A percentile compares a stretch with the other conserved stretches of the same genome.
These are phyloP conservation scores for Fusarium setosum DNA, from an alignment of 2,329 filamentous ascomycete species.

Conservation along the genomic window DNA sequence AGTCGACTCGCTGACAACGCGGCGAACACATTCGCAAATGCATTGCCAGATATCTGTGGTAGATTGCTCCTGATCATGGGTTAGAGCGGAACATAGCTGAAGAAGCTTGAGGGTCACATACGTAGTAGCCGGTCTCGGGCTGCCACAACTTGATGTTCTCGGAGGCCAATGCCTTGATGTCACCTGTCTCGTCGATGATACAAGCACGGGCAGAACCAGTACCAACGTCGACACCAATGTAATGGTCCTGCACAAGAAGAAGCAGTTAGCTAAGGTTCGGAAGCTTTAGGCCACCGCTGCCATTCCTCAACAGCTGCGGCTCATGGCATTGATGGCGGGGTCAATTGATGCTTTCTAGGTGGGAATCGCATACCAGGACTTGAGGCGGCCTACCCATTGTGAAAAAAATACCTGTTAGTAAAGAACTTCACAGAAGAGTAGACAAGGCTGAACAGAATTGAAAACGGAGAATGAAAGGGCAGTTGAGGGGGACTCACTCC, in stretches of 20 bases:
- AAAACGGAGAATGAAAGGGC: slow-evolving; percentile 13
- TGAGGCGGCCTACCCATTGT: slow-evolving; percentile 49
- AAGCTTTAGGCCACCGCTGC: neutral
- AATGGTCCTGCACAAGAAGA: slow-evolving; percentile 60
- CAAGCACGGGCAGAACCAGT: slow-evolving; percentile 96
- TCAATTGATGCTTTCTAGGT: neutral
- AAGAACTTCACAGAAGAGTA: neutral
- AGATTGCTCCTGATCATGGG: slow-evolving; percentile 81
- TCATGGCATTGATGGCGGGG: neutral
- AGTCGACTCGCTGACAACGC: slow-evolving; percentile 83
- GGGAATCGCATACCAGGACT: slow-evolving; percentile 44
- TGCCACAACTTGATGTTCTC: slow-evolving; percentile 86
- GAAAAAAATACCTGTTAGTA: slow-evolving; percentile 26
- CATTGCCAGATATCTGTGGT: slow-evolving; percentile 96
- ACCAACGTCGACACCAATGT: slow-evolving; percentile 93
- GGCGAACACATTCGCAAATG: slow-evolving; percentile 89
- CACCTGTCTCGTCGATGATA: slow-evolving; percentile 90
- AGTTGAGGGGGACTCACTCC: slow-evolving; percentile 46
- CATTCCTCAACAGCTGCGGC: slow-evolving; percentile 11
- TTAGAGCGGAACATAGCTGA: slow-evolving; percentile 6
- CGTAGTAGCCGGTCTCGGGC: slow-evolving; percentile 80
- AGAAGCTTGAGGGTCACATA: slow-evolving; percentile 51
- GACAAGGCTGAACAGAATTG: slow-evolving; percentile 5
- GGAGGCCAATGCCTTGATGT: slow-evolving; percentile 82
- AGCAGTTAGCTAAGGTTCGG: slow-evolving; percentile 26